Base-by-base conservation (phyloP, 331 rosid species). In the Quercus lobata region DNA sequence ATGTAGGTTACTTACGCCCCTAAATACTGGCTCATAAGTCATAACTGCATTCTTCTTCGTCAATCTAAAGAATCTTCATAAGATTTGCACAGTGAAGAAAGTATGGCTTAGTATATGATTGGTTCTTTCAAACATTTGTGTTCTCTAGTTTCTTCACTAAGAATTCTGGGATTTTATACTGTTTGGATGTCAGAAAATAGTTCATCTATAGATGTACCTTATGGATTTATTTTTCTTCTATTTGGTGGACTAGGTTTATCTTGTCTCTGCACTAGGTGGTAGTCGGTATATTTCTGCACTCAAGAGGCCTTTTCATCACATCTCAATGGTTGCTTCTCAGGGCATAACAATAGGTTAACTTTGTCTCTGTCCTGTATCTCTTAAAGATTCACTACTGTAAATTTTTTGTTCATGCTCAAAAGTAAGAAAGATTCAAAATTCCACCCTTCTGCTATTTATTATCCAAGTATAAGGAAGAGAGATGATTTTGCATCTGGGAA, bases 251-350 rank as follows among this genome's bases (percentile, higher is more conserved):
- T 85, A 94, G 98, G 82, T 94, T 69, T 92, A 91, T 87, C 97
- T 93, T 44, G 90, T 91, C 85, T 94, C 97, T 21, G 91, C 91
- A 71, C 86, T 94, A 63, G 97, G 97, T 35, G 97, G 98, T 37
- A 37, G 46, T 37, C 12, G 12, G 11, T 37, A 37, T 37, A 37
- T 37, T 37, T 37, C 46, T 66, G 91, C 98, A 69, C 87, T 94
- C 41, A 92, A 90, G 82, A 94, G 85, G 83, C 88, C 98, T 54
- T 94, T 94, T 86, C 83, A 92, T 72, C 93, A 90, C 76, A 82
- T 92, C 54, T 46, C 14, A 46, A 46, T 46, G 54, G 17, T 46
- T 46, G 16, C 54, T 46, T 46, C 14, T 46, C 54, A 0, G 3
- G 46, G 46, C 46, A 37, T 37, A 37, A 37, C 46, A 37, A 2